Evolutionary conservation across 73 alveolate genomes (phyloP).

Genomic region (Paramecium bursaria): DNA sequence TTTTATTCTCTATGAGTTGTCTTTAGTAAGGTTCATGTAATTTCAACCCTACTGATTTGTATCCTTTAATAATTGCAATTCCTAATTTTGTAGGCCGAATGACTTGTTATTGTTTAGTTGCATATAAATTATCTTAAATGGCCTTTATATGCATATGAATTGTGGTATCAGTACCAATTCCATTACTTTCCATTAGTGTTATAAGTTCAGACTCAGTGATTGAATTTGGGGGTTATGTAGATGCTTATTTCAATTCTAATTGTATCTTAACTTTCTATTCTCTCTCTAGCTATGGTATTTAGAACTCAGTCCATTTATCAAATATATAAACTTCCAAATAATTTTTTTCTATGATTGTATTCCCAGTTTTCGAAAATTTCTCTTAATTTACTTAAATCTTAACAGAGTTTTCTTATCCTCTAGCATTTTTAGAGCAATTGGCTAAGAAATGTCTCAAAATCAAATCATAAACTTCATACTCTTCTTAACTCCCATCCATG

Average conservation of each 20-base stretch:
- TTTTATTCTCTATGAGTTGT: constrained; percentile 95
- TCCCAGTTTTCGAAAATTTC: constrained; percentile 88
- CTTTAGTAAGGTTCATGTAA: constrained; percentile 93
- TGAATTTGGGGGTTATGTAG: constrained; percentile 96
- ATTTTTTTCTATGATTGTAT: constrained; percentile 84
- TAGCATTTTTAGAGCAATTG: constrained; percentile 95
- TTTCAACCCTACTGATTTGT: constrained; percentile 87
- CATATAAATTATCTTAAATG: constrained; percentile 91
- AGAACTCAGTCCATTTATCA: constrained; percentile 92
- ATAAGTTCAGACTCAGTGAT: constrained; percentile 98
- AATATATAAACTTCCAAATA: constrained; percentile 94
- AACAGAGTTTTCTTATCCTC: constrained; percentile 94
- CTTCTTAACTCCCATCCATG: constrained; percentile 74
- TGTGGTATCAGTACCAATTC: constrained; percentile 99
- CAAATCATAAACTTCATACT: constrained; percentile 96
- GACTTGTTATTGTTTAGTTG: constrained; percentile 83
- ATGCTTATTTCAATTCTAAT: constrained; percentile 84
- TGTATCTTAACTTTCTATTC: constrained; percentile 79
- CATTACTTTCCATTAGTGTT: constrained; percentile 97
- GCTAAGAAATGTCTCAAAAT: constrained; percentile 98
- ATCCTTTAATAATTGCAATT: constrained; percentile 92
- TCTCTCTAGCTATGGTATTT: constrained; percentile 85
- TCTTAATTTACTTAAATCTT: constrained; percentile 88
- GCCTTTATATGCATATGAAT: constrained; percentile 99
- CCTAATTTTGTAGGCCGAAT: constrained; percentile 96